phyloP scores from a whole-genome alignment of 352 stramenopile species.

The Phytophthora melonis region DNA sequence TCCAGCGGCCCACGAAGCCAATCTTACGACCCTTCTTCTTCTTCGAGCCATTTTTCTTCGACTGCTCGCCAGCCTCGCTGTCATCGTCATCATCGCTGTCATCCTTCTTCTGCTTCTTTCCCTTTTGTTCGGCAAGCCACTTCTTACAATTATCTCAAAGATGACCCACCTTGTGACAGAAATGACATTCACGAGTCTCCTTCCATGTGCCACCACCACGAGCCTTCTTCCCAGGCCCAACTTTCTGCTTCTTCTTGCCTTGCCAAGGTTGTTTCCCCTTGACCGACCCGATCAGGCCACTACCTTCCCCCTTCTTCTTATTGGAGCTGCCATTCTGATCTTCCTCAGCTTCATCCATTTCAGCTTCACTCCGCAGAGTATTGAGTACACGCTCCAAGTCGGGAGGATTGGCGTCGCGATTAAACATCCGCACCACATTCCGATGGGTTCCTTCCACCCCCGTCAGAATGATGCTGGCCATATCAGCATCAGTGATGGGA shows the following conservation, averaged over 20 bases:
- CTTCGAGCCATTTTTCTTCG: not conserved
- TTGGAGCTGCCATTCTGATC: not conserved
- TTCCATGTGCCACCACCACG: not conserved
- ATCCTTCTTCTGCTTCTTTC: not conserved
- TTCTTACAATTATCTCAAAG: not conserved
- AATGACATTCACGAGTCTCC: slow-evolving; percentile 3
- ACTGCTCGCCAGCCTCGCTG: not conserved
- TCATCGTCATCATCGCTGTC: not conserved
- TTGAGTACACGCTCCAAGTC: not conserved
- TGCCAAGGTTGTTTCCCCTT: not conserved
- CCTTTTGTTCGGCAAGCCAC: not conserved
- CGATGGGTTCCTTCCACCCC: not conserved
- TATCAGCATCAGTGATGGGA: not conserved
- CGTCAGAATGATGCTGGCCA: not conserved
- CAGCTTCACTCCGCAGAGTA: not conserved
- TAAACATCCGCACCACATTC: not conserved
- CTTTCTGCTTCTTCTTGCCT: not conserved
- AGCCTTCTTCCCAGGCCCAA: not conserved
- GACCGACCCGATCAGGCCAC: not conserved
- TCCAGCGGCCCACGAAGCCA: not conserved
- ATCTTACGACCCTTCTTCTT: not conserved
- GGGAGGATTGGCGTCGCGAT: not conserved
- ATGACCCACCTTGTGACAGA: slow-evolving; percentile 1
- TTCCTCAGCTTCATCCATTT: not conserved
- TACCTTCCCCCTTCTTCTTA: not conserved